A percentile compares a stretch with the other conserved stretches of the same genome.
Evolutionary conservation across 345 rosid species (phyloP).

Genomic region (Clausena lansium): DNA sequence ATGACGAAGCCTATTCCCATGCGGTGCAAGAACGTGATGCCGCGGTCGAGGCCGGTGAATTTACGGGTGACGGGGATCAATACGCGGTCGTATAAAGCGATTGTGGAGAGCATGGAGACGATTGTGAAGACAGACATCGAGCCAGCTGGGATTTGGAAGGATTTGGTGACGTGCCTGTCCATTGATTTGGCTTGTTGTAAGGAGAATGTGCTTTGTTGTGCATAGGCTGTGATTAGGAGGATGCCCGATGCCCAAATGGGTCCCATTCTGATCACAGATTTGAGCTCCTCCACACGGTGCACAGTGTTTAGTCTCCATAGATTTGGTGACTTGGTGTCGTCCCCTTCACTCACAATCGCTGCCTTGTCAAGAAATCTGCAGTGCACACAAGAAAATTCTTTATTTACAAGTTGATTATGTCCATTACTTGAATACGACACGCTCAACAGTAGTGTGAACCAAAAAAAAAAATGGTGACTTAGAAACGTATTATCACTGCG

Average conservation of each 20-base stretch:
- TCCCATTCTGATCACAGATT: slow-evolving; percentile 45
- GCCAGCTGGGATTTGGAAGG: slow-evolving; percentile 48
- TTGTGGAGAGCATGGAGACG: slow-evolving; percentile 41
- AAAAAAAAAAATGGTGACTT: not conserved
- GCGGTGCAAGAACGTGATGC: slow-evolving; percentile 42
- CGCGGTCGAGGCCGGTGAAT: slow-evolving; percentile 45
- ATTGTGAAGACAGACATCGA: slow-evolving; percentile 51
- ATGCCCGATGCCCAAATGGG: slow-evolving; percentile 60
- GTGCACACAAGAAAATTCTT: not conserved
- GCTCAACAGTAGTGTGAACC: not conserved
- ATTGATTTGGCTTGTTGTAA: slow-evolving; percentile 50
- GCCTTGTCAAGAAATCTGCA: slow-evolving; percentile 52
- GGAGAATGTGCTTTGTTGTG: slow-evolving; percentile 50
- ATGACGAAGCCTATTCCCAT: slow-evolving; percentile 52
- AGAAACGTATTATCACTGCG: too few species aligned
- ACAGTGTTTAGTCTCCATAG: slow-evolving; percentile 52
- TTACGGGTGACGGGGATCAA: slow-evolving; percentile 28
- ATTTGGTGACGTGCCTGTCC: slow-evolving; percentile 36
- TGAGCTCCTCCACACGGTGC: slow-evolving; percentile 51
- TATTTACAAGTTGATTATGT: too few species aligned
- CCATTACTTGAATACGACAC: not conserved
- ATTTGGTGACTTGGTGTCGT: slow-evolving; percentile 28
- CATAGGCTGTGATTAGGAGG: slow-evolving; percentile 39
- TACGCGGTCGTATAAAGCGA: slow-evolving; percentile 39
- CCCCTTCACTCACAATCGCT: slow-evolving; percentile 40